Evolutionary conservation across 176 grass and related monocot genomes (phyloP), one percentile per base, ranked within the genome.

Genomic region (Carex kokanica): DNA sequence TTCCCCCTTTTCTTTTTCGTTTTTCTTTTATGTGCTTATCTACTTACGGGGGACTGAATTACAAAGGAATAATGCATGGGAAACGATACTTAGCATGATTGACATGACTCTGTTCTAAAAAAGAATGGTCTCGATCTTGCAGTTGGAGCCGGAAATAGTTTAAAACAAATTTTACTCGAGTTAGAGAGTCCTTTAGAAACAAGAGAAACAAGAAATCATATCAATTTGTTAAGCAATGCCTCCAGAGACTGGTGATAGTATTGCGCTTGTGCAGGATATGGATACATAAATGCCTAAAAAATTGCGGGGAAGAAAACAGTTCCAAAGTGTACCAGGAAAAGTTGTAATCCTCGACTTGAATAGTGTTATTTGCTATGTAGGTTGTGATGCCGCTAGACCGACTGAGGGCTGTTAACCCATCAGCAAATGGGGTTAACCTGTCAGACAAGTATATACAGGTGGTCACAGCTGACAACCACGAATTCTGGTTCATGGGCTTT

Each of bases 401-500:
- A 16, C 56, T 97, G 68, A 91, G 25, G 51, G 40, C 89, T 1
- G 85, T 88, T 53, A 97, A 91, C 85, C 86, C 94, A 79, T 97
- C 94, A 0, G 64, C 91, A 74, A 93, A 87, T 70, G 55, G 69
- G 52, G 36, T 29, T 47, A 91, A 91, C 62, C 81, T 80, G 32
- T 62, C 87, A 13, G 91, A 93, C 85, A 89, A 80, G 87, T 97
- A 97, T 89, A 93, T 97, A 59, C 94, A 97, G 85, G 72, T 97
- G 16, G 24, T 80, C 2, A 91, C 91, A 8, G 82, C 7, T 29
- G 94, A 93, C 45, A 84, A 80, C 81, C 89, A 97, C 77, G 94
- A 97, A 6, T 93, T 97, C 83, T 97, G 94, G 94, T 97, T 93
- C 89, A 91, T 97, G 94, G 94, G 94, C 68, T 97, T 97, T 85